These are phyloP conservation scores for Rhodamnia rubescens DNA, from an alignment of 345 rosid species.

Conservation along the genomic window DNA sequence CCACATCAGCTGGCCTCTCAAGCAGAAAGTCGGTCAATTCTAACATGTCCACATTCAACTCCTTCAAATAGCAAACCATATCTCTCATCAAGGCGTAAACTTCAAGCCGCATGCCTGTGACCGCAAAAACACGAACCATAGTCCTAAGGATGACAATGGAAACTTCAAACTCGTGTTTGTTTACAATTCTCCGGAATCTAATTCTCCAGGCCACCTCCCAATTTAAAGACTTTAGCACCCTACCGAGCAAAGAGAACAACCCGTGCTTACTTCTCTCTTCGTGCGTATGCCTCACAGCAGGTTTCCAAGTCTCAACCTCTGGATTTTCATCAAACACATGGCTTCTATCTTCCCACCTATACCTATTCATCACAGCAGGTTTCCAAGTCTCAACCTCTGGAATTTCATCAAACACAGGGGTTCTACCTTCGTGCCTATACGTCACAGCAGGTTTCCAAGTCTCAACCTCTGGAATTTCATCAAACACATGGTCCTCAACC, in stretches of 20 bases:
- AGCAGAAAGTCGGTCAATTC: constrained; percentile 20
- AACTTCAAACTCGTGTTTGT: constrained; percentile 11
- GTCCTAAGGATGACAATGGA: constrained; percentile 18
- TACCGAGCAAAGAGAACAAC: constrained; percentile 19
- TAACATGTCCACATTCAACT: constrained; percentile 17
- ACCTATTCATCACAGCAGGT: neutral
- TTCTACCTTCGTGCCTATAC: neutral
- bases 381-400: neutral
- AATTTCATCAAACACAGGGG: constrained; percentile 9
- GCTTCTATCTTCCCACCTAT: neutral
- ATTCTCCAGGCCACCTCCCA: constrained; percentile 21
- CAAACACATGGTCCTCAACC: constrained; percentile 20
- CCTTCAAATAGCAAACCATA: constrained; percentile 13
- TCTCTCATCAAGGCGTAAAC: constrained; percentile 31
- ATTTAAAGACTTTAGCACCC: constrained; percentile 33
- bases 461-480: constrained; percentile 1
- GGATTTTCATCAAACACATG: constrained; percentile 11
- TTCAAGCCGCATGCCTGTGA: constrained; percentile 18
- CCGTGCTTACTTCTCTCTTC: neutral
- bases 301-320: neutral
- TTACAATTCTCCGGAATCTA: constrained; percentile 12
- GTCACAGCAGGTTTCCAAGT: neutral
- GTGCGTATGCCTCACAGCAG: neutral
- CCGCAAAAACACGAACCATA: constrained; percentile 22
- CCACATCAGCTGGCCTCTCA: neutral